Base-by-base conservation (phyloP, 2,329 filamentous ascomycete species). In the Cordyceps fumosorosea region DNA sequence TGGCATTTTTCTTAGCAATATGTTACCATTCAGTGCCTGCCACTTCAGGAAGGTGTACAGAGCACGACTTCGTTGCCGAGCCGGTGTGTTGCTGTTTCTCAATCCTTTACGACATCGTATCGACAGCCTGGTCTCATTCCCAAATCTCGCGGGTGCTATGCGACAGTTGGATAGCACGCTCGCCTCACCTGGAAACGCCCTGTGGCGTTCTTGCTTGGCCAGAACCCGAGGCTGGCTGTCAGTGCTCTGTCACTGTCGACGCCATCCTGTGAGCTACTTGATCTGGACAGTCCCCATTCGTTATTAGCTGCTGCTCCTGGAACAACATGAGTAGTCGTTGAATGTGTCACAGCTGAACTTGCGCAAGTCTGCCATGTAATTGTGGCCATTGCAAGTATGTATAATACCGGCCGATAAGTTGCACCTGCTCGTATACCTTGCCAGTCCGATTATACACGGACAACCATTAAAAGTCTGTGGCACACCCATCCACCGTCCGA, bases 161-260 rank as follows among this genome's bases (percentile, higher is more conserved):
- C 48, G 24, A 60, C 56, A 44, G 42, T 45, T 44, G 6, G 16
- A 16, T 47, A 22, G 34, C 29, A 44, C 24, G 47, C 42, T 59
- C 57, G 57, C 57, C 58, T 60, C 58, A 60, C 58, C 58, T 54
- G 50, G 58, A 54, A 54, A 52, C 50, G 50, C 50, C 50, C 20
- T 10, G 58, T 60, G 58, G 58, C 58, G 58, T 54, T 54, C 4
- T n/a, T 29, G 29, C 37, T 42, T 26, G 14, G 45, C 37, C 11
- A 8, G 12, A 37, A 16, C 24, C 37, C 47, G 16, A 29, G 56
- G 34, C 47, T 52, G 47, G 14, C 20, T 20, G 34, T 14, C 32
- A 58, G 37, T 40, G 16, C 8, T 29, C n/a, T 60, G 50, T 50
- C 58, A 54, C 42, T 48, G 44, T 60, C 26, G 50, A 54, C 50